A percentile compares a stretch with the other conserved stretches of the same genome.
phyloP scores from a whole-genome alignment of 2,329 filamentous ascomycete genomes.

The Teratosphaeriaceae sp. region DNA sequence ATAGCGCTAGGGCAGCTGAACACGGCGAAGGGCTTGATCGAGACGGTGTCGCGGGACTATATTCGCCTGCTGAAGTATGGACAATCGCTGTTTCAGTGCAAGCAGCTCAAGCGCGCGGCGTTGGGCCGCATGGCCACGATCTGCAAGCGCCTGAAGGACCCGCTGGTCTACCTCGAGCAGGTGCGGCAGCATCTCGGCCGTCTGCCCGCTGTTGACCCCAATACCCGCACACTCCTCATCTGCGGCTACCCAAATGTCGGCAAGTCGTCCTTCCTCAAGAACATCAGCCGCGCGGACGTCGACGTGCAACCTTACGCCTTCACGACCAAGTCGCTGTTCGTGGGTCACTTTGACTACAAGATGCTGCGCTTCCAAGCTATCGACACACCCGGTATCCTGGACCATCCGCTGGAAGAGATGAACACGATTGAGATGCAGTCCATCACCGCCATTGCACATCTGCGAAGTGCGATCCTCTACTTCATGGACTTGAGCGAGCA shows the following conservation, averaged over 20 bases:
- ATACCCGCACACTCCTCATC: slow-evolving; percentile 90
- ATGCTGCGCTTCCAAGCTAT: slow-evolving; percentile 87
- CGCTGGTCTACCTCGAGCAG: slow-evolving; percentile 91
- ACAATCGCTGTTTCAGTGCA: slow-evolving; percentile 96
- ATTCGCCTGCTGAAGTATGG: slow-evolving; percentile 95
- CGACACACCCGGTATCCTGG: slow-evolving; percentile 96
- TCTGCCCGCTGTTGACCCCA: slow-evolving; percentile 97
- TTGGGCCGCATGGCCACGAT: slow-evolving; percentile 98
- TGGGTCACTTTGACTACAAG: slow-evolving; percentile 97
- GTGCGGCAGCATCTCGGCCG: slow-evolving; percentile 94
- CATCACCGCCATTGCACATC: slow-evolving; percentile 94
- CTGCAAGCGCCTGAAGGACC: slow-evolving; percentile 88
- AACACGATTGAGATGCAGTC: slow-evolving; percentile 99
- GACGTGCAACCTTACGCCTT: slow-evolving; percentile 98
- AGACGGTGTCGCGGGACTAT: slow-evolving; percentile 94
- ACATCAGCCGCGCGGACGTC: slow-evolving; percentile 88
- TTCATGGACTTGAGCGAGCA: slow-evolving; percentile 98
- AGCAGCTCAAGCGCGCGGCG: slow-evolving; percentile 93
- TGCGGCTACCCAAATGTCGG: slow-evolving; percentile 97
- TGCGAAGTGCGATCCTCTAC: slow-evolving; percentile 90
- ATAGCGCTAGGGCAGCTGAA: slow-evolving; percentile 95
- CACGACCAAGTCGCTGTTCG: slow-evolving; percentile 95
- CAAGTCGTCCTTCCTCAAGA: slow-evolving; percentile 92
- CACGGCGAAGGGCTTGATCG: slow-evolving; percentile 92
- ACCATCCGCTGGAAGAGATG: slow-evolving; percentile 98